Base-by-base conservation (phyloP, 768 basidiomycete species). In the Rhodosporidiobolus sp. region DNA sequence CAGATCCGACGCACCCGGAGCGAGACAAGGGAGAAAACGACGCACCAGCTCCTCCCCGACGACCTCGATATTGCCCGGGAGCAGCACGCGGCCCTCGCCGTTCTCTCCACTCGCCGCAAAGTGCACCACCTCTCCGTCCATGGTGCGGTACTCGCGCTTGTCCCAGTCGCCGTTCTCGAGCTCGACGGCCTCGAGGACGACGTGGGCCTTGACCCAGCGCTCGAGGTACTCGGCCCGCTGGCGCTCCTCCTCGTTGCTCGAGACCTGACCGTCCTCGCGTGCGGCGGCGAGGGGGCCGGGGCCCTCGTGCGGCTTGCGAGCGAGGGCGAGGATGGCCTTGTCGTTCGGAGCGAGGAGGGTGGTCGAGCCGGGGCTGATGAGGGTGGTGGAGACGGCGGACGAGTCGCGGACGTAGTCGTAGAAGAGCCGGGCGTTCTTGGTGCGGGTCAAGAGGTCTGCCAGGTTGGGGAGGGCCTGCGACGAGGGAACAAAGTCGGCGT, bases 201-300 rank as follows among this genome's bases (percentile, higher is more conserved):
- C 2, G 34, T 69, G 67, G 9, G 34, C 26, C 48, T 63, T 58
- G 34, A 57, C 56, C 67, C 67, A 69, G 4, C 34, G 22, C 48
- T 69, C 67, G 67, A 69, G 67, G n/a, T 58, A 69, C 32, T 63
- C 61, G 6, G 67, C 67, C 26, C 46, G 34, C 26, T 12, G 32
- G 4, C 56, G 45, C 53, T 69, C 67, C 34, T 69, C 67, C 46
- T 69, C 54, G 17, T 53, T 55, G 38, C 59, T 62, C 5, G 52
- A 43, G 4, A 46, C 32, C 26, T 38, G 6, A 12, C 55, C 53
- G 45, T 53, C 16, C 19, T n/a, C 60, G 11, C 2, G 28, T 32
- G 14, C 50, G 11, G 66, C 32, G 26, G 11, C 45, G 46, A 17
- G 17, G 17, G 20, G 19, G 12, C 54, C 26, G 3, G 67, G 61